Conservation (phyloP, 2,329 filamentous ascomycete genomes). For the Talaromyces sp. region DNA sequence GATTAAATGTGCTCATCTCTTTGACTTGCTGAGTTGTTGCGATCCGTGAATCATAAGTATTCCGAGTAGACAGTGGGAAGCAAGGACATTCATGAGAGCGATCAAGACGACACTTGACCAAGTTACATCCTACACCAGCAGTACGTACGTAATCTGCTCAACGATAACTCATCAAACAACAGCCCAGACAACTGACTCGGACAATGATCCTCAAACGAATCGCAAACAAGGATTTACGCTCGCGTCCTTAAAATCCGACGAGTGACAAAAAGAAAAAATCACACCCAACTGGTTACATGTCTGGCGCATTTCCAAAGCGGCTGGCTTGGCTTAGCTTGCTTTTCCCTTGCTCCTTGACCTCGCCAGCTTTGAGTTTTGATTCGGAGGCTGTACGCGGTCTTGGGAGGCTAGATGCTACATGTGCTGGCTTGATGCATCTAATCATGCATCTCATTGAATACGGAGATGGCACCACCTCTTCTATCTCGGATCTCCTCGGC, state of each 20-base stretch:
- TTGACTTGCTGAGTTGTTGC: not conserved
- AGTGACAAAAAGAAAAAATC: not conserved
- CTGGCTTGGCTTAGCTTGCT: not conserved
- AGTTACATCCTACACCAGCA: not conserved
- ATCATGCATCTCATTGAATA: slow-evolving; percentile 7
- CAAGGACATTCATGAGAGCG: not conserved
- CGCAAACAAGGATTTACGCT: not conserved
- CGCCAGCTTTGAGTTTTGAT: not conserved
- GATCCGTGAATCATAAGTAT: not conserved
- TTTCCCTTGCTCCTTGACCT: slow-evolving; percentile 4
- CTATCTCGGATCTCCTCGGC: not conserved
- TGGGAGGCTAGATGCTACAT: not conserved
- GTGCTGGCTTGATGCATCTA: not conserved
- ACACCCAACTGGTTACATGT: not conserved
- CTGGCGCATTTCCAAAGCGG: not conserved
- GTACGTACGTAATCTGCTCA: not conserved
- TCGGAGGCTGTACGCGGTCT: not conserved
- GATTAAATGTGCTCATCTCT: not conserved
- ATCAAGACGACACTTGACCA: not conserved
- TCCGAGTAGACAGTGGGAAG: not conserved
- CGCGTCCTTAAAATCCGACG: not conserved
- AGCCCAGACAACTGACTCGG: not conserved
- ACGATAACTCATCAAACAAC: not conserved
- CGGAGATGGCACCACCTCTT: not conserved
- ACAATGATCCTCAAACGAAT: not conserved